These are phyloP conservation scores for Acacia crassicarpa DNA, from an alignment of 306 rosid genomes.

Conservation along the genomic window DNA sequence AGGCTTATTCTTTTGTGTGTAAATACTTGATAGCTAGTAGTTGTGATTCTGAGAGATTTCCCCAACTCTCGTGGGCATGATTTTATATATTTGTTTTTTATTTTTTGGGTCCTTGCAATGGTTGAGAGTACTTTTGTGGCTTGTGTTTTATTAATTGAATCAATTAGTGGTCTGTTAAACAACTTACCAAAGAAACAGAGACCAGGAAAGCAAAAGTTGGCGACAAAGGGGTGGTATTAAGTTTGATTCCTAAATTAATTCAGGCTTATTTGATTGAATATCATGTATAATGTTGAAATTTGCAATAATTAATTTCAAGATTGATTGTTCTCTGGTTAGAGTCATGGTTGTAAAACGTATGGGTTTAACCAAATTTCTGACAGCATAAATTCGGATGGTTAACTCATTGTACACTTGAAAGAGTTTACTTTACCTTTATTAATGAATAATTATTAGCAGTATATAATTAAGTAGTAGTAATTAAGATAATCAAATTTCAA, in stretches of 20 bases:
- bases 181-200: background rate
- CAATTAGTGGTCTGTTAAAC: too few species aligned
- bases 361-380: too few species aligned
- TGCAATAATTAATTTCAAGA: background rate
- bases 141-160: background rate
- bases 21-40: constrained; percentile 32
- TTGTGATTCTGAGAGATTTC: constrained; percentile 23
- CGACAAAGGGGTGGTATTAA: background rate
- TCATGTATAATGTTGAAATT: too few species aligned
- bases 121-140: background rate
- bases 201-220: background rate
- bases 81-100: background rate
- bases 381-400: too few species aligned
- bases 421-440: too few species aligned
- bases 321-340: too few species aligned
- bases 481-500: too few species aligned
- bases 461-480: too few species aligned
- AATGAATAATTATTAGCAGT: too few species aligned
- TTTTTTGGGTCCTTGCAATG: background rate
- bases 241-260: background rate
- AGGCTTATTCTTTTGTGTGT: constrained; percentile 65
- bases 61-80: background rate
- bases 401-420: too few species aligned
- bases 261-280: background rate
- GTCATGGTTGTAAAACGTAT: too few species aligned